These are phyloP conservation scores for Exophiala alcalophila DNA, from an alignment of 2,329 filamentous ascomycete species.

Conservation along the genomic window DNA sequence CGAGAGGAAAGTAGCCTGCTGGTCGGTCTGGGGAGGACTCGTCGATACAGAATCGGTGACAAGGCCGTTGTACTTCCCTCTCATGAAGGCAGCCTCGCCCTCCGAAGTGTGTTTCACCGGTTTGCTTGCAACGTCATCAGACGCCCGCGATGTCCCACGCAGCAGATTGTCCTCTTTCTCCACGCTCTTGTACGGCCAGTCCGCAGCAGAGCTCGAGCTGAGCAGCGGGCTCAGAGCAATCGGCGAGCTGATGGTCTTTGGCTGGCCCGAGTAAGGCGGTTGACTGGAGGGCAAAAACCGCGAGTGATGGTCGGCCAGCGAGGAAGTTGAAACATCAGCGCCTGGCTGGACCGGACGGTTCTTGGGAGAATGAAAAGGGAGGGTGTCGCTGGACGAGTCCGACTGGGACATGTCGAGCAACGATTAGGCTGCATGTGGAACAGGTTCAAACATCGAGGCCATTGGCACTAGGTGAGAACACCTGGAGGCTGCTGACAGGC, in stretches of 20 bases:
- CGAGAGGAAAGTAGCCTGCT: slow-evolving; percentile 3
- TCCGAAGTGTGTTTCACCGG: slow-evolving; percentile 5
- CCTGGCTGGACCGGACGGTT: slow-evolving; percentile 21
- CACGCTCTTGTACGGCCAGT: slow-evolving; percentile 2
- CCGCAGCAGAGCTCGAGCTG: slow-evolving; percentile 25
- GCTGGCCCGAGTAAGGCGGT: slow-evolving; percentile 15
- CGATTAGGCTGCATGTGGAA: slow-evolving; percentile 19
- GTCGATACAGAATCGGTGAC: not conserved
- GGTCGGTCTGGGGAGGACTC: slow-evolving; percentile 2
- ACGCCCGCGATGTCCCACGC: slow-evolving; percentile 1
- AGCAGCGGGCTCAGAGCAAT: slow-evolving; percentile 35
- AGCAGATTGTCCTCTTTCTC: slow-evolving; percentile 7
- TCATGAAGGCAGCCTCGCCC: slow-evolving; percentile 9
- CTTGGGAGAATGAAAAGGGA: slow-evolving; percentile 20
- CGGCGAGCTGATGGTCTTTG: slow-evolving; percentile 36
- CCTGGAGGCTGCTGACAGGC: slow-evolving; percentile 26
- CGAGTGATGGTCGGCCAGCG: slow-evolving; percentile 21
- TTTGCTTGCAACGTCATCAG: slow-evolving; percentile 14
- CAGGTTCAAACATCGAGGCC: slow-evolving; percentile 11
- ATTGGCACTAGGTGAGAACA: slow-evolving; percentile 16
- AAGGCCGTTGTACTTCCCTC: slow-evolving; percentile 1
- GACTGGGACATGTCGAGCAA: slow-evolving; percentile 24
- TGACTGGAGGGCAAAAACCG: slow-evolving; percentile 15
- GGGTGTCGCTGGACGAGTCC: slow-evolving; percentile 18
- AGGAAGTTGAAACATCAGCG: slow-evolving; percentile 24